These are phyloP conservation scores for Mortierella sp. DNA, from an alignment of 371 early-diverging fungal genomes.

Conservation along the genomic window DNA sequence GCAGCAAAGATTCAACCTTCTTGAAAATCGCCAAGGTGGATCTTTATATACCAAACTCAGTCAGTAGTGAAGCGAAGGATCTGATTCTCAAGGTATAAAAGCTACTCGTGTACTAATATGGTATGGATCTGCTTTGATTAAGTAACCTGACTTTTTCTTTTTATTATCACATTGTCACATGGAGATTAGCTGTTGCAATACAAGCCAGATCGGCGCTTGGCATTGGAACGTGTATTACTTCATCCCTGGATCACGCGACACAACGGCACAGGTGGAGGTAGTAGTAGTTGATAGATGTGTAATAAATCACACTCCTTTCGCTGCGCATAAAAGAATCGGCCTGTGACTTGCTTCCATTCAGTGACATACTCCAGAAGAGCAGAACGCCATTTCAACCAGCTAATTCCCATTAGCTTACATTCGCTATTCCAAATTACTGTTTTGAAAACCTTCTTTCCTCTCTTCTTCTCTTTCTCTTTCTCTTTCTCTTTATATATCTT, in stretches of 20 bases:
- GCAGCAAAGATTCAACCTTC: conserved; percentile 68
- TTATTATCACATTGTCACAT: conserved; percentile 8
- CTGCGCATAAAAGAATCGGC: neutral
- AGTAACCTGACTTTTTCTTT: too few species aligned
- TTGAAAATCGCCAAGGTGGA: conserved; percentile 89
- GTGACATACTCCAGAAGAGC: too few species aligned
- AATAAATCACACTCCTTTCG: too few species aligned
- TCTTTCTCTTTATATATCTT: neutral
- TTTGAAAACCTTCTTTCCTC: neutral
- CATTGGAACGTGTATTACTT: conserved; percentile 75
- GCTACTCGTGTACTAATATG: neutral
- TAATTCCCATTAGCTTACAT: too few species aligned
- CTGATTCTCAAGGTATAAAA: conserved; percentile 80
- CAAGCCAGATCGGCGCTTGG: conserved; percentile 81
- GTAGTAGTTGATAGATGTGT: neutral
- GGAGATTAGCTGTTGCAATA: conserved; percentile 73
- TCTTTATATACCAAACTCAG: conserved; percentile 82
- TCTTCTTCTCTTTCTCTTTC: neutral
- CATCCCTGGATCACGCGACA: conserved; percentile 85
- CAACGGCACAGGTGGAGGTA: conserved; percentile 5
- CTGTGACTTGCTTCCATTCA: neutral
- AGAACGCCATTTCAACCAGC: neutral
- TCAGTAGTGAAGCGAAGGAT: conserved; percentile 90
- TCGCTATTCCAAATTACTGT: conserved; percentile 4
- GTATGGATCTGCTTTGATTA: conserved; percentile 4